These are phyloP conservation scores for Cymbopogon flexuosus DNA, from an alignment of 202 grass and related monocot species.

Conservation along the genomic window DNA sequence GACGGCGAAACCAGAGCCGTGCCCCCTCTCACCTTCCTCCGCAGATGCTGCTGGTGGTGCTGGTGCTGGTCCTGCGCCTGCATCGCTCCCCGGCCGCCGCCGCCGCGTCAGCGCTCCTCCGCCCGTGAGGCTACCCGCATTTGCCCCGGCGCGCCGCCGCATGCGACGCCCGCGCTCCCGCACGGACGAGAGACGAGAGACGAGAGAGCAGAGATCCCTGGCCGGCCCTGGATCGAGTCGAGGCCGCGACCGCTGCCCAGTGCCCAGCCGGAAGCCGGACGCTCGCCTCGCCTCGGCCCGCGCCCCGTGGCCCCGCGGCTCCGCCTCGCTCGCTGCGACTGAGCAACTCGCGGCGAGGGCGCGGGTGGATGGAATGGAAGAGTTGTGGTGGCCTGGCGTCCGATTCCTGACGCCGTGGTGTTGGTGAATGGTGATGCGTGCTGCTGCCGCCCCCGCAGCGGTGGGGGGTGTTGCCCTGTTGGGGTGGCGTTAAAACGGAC, in stretches of 20 bases:
- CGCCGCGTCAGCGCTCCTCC: slow-evolving; percentile 4
- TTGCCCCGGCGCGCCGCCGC: slow-evolving; percentile 33
- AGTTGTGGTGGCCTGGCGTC: too few relatives aligned
- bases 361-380: too few relatives aligned
- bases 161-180: slow-evolving; percentile 23
- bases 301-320: slow-evolving; percentile 17
- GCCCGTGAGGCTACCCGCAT: slow-evolving; percentile 40
- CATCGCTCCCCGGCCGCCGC: background rate
- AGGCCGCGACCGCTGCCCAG: background rate
- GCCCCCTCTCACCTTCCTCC: slow-evolving; percentile 42
- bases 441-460: too few relatives aligned
- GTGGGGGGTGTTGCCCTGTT: too few relatives aligned
- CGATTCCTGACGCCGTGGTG: too few relatives aligned
- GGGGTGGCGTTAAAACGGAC: too few relatives aligned
- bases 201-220: background rate
- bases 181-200: background rate
- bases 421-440: too few relatives aligned
- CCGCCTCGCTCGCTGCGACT: slow-evolving; percentile 30
- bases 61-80: too few relatives aligned
- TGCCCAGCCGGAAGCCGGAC: slow-evolving; percentile 17
- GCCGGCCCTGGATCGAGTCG: background rate
- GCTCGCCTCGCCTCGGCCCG: background rate
- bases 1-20: background rate
- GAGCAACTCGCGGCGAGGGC: slow-evolving; percentile 44
- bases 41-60: slow-evolving; percentile 33